Percentiles rank a stretch among this genome's conserved stretches.
These are phyloP conservation scores for Pseudocercospora musae DNA, from an alignment of 2,329 filamentous ascomycete species.

Conservation along the genomic window DNA sequence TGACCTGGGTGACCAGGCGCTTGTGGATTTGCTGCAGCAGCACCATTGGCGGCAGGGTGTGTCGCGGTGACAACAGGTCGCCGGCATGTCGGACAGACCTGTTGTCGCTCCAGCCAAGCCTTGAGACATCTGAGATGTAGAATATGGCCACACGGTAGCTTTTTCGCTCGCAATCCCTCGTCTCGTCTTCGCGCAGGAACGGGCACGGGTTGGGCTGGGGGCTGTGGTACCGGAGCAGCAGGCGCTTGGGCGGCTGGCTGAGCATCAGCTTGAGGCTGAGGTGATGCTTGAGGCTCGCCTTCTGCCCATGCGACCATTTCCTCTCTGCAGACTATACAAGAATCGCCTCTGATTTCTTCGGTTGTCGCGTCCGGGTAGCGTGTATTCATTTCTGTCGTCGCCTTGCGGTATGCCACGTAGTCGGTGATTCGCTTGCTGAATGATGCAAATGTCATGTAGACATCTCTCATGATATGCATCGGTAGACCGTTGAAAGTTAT, in stretches of 20 bases:
- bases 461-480: slow-evolving; percentile 92
- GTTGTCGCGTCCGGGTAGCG: slow-evolving; percentile 84
- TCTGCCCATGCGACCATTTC: slow-evolving; percentile 79
- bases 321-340: slow-evolving; percentile 96
- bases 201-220: slow-evolving; percentile 5
- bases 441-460: slow-evolving; percentile 89
- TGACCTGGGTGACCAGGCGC: slow-evolving; percentile 27
- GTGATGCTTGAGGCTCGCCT: slow-evolving; percentile 29
- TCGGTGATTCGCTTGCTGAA: slow-evolving; percentile 88
- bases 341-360: slow-evolving; percentile 80
- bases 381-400: slow-evolving; percentile 88
- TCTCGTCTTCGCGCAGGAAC: slow-evolving; percentile 53
- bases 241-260: slow-evolving; percentile 1
- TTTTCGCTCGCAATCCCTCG: slow-evolving; percentile 85
- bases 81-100: slow-evolving; percentile 93
- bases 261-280: slow-evolving; percentile 9
- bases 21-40: slow-evolving; percentile 14
- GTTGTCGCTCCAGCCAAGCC: slow-evolving; percentile 95
- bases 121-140: slow-evolving; percentile 91
- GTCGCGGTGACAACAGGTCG: slow-evolving; percentile 59
- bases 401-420: slow-evolving; percentile 83
- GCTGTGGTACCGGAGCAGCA: slow-evolving; percentile 23
- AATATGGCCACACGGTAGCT: slow-evolving; percentile 93
- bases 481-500: slow-evolving; percentile 92
- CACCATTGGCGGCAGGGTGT: slow-evolving; percentile 15